phyloP scores from a whole-genome alignment of 495 filamentous ascomycete genomes.

The Mytilinidion resinicola region DNA sequence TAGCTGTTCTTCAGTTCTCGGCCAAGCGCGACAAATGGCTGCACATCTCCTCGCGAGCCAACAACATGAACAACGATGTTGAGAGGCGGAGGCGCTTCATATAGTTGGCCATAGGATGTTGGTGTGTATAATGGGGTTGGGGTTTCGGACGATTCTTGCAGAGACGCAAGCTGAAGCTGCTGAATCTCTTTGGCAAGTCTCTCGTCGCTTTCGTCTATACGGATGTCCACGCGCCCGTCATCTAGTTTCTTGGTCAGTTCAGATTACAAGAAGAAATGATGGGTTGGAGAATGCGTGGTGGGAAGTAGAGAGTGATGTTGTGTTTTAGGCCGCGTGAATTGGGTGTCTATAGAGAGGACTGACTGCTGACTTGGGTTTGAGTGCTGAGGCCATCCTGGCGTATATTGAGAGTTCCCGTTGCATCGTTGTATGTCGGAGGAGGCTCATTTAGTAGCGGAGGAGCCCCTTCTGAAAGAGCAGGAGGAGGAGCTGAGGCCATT shows the following conservation, averaged over 20 bases:
- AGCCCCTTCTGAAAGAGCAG: too few species aligned
- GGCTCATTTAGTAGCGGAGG: too few species aligned
- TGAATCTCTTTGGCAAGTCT: background rate
- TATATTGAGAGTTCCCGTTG: too few species aligned
- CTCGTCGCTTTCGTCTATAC: background rate
- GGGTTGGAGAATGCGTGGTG: too few species aligned
- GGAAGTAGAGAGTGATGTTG: too few species aligned
- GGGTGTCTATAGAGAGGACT: too few species aligned
- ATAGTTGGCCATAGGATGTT: background rate
- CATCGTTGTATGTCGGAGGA: too few species aligned
- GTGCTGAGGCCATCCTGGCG: too few species aligned
- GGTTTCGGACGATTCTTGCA: background rate
- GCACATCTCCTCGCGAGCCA: slow-evolving; percentile 71
- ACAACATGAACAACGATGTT: slow-evolving; percentile 79
- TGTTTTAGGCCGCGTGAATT: too few species aligned
- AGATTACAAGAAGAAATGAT: too few species aligned
- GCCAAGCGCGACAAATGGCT: slow-evolving; percentile 67
- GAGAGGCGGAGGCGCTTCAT: slow-evolving; percentile 29
- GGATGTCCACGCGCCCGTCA: background rate
- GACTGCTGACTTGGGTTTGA: too few species aligned
- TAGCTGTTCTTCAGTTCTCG: slow-evolving; percentile 54
- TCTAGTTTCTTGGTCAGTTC: background rate
- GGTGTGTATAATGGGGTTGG: background rate
- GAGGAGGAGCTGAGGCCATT: too few species aligned
- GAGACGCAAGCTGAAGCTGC: background rate